Evolutionary conservation across 2,329 filamentous ascomycete species (phyloP), one percentile per base, ranked within the genome.

Genomic region (Diplodia intermedia): DNA sequence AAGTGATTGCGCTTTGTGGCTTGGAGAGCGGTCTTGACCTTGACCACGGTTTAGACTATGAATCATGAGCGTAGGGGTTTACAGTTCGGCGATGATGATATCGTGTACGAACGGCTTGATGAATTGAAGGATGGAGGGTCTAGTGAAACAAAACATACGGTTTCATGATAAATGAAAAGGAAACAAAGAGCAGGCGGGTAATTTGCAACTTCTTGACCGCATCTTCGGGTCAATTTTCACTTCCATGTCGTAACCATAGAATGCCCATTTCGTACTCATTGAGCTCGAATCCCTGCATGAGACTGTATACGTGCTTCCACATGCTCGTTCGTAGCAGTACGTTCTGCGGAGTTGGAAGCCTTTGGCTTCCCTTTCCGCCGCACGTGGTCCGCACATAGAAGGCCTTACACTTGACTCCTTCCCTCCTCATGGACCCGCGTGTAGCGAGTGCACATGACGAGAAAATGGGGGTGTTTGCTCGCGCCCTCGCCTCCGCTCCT

Each of bases 371-470:
- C 26, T 26, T 26, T 26, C 26, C 26, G 26, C 26, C 26, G 26
- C 18, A 12, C n/a, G 12, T 26, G 20, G 20, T 33, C 31, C 20
- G 14, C 11, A 23, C 49, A 52, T 12, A 29, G 4, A 52, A 38
- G 12, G 54, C 33, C 18, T 38, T 47, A 11, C 18, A 7, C n/a
- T 6, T 20, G 18, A 26, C 53, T n/a, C 23, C 53, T 38, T 29
- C 73, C 76, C 71, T 78, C 77, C 72, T 78, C 75, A 70, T 76
- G 70, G 68, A 68, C 71, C 71, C 69, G 71, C 77, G 62, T 72
- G 38, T 69, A 74, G 77, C 74, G 71, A 71, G 61, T 52, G 33
- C 33, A 52, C 67, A 71, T 71, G 72, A 78, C 77, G 77, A 79
- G 77, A 78, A 79, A 79, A 77, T 75, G 43, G 72, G 71, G 72